Evolutionary conservation across 2,329 filamentous ascomycete species (phyloP).

Genomic region (Pseudogymnoascus sp.): DNA sequence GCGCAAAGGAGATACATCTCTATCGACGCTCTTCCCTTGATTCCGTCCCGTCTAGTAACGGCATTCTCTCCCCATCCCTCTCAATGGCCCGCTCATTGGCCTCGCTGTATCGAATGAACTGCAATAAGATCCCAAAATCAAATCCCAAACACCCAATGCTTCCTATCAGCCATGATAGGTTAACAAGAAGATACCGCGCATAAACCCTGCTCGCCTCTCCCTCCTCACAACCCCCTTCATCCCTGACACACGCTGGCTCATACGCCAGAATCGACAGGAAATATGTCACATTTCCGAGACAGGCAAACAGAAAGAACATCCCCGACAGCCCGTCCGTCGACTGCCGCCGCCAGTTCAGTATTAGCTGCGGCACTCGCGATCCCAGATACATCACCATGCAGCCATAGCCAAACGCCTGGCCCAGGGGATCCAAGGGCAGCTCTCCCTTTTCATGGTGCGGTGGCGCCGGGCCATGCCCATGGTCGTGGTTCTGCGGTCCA

Average conservation of each 20-base stretch:
- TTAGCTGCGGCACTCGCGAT: constrained; percentile 78
- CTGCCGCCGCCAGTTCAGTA: constrained; percentile 87
- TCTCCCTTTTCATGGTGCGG: constrained; percentile 25
- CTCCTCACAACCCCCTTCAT: constrained; percentile 42
- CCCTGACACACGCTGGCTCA: constrained; percentile 56
- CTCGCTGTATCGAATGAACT: constrained; percentile 75
- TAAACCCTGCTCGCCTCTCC: constrained; percentile 64
- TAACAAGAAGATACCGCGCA: constrained; percentile 75
- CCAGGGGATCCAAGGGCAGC: constrained; percentile 44
- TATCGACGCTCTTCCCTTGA: neutral
- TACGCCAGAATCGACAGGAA: constrained; percentile 88
- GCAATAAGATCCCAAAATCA: constrained; percentile 78
- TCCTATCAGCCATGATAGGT: constrained; percentile 82
- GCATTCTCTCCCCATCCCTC: constrained; percentile 7
- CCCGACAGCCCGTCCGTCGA: constrained; percentile 88
- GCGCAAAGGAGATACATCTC: neutral
- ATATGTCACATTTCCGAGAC: constrained; percentile 88
- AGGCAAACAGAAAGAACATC: constrained; percentile 94
- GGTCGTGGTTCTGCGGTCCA: constrained; percentile 17
- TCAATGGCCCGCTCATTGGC: neutral
- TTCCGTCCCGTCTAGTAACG: neutral
- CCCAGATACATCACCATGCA: constrained; percentile 86
- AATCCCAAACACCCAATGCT: constrained; percentile 80
- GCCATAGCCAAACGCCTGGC: constrained; percentile 89
- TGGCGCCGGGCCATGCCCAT: constrained; percentile 18